Evolutionary conservation across 2,329 filamentous ascomycete genomes (phyloP), one percentile per base, ranked within the genome.

Genomic region (Nemania sp.): DNA sequence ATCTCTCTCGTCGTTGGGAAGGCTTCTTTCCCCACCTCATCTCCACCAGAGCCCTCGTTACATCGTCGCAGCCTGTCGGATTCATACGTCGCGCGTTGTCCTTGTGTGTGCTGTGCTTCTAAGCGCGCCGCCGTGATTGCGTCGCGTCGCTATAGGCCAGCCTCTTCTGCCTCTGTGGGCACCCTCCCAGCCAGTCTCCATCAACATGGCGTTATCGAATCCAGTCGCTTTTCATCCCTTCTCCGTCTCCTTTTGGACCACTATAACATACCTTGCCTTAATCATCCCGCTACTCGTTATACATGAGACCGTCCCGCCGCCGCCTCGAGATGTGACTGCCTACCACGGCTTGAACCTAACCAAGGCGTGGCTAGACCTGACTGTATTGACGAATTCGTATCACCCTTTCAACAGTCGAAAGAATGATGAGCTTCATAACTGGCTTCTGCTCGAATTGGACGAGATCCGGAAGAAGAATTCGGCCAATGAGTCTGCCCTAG

Each of bases 401-500:
- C 95, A 97, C 73, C 94, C 95, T 0, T 97, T 91, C 79, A 97
- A 97, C 77, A 93, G 90, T 67, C 88, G 82, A 60, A 82, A 85
- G 62, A 98, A 97, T 73, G 93, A 97, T 68, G 79, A 86, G 21
- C 87, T 97, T 35, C 87, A 91, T 63, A 79, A 85, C 35, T 97
- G 89, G 81, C 79, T 98, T 35, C 79, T 97, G 62, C 70, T 78
- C 17, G 86, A 92, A 60, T 84, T 96, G 60, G 79, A 87, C 63
- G 79, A 83, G 39, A 95, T 97, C 61, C 75, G 94, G 64, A 78
- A 84, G 34, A 78, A 79, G 20, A 92, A 90, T 72, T 77, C 77
- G 2, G 81, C 83, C 11, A 68, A 76, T 0, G 66, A 71, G 45
- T 72, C 77, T 4, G 75, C 78, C 35, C 85, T 87, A 18, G 85